Evolutionary conservation across 2,329 filamentous ascomycete species (phyloP).

Genomic region (Colletotrichum sp.): DNA sequence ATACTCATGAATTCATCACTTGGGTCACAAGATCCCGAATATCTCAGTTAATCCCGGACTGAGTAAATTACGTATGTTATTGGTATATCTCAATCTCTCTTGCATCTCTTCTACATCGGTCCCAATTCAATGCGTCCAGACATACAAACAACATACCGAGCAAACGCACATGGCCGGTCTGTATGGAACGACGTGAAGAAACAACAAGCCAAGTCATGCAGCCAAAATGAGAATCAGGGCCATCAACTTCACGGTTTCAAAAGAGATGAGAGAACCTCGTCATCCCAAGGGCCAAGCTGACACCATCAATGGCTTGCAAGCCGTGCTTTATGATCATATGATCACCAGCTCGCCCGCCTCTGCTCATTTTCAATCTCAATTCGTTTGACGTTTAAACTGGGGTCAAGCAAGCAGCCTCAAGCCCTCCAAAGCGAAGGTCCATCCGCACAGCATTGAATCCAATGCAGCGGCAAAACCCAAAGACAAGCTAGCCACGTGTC

Average conservation of each 20-base stretch:
- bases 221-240: rapidly evolving
- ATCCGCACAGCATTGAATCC: not conserved
- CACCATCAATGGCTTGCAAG: not conserved
- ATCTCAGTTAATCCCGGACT: not conserved
- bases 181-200: not conserved
- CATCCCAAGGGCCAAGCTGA: not conserved
- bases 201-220: not conserved
- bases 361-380: not conserved
- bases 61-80: rapidly evolving
- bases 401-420: not conserved
- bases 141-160: not conserved
- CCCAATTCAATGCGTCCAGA: not conserved
- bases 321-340: not conserved
- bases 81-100: not conserved
- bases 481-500: constrained; percentile 12
- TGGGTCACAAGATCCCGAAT: not conserved
- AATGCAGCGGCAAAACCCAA: not conserved
- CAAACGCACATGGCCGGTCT: not conserved
- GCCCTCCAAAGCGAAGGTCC: not conserved
- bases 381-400: not conserved
- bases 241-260: not conserved
- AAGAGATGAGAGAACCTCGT: not conserved
- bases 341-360: not conserved
- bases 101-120: not conserved
- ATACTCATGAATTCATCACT: rapidly evolving